Evolutionary conservation across 2,329 filamentous ascomycete genomes (phyloP).

Genomic region (Diaporthe vaccinii): DNA sequence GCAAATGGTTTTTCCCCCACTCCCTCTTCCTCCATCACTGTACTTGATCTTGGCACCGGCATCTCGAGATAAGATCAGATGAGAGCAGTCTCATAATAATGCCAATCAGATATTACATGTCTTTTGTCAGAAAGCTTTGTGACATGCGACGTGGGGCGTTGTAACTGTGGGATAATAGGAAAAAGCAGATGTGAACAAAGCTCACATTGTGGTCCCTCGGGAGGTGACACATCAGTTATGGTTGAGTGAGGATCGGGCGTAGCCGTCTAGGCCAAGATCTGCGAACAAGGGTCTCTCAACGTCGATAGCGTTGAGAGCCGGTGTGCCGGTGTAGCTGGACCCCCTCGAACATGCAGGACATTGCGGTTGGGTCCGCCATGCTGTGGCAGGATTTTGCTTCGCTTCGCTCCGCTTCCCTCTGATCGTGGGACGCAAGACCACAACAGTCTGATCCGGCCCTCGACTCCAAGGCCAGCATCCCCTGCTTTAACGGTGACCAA

Average conservation of each 20-base stretch:
- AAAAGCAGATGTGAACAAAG: conserved; percentile 29
- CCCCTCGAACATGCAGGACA: conserved; percentile 12
- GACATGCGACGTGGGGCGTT: not conserved
- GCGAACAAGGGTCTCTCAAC: conserved; percentile 13
- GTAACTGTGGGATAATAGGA: not conserved
- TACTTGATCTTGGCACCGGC: conserved; percentile 27
- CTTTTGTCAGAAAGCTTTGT: not conserved
- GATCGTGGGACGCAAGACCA: not conserved
- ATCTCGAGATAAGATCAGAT: conserved; percentile 19
- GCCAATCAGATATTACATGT: conserved; percentile 32
- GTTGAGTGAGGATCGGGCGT: conserved; percentile 5
- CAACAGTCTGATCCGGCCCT: not conserved
- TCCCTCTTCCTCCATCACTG: not conserved
- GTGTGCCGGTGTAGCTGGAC: conserved; percentile 9
- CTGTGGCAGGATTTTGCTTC: conserved; percentile 6
- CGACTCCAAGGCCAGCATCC: not conserved
- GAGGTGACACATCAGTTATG: not conserved
- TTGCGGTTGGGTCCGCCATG: conserved; percentile 4
- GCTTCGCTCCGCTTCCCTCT: not conserved
- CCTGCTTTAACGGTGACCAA: not conserved
- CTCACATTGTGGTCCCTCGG: not conserved
- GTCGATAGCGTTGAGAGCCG: conserved; percentile 18
- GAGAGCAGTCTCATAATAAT: conserved; percentile 36
- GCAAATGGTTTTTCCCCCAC: not conserved
- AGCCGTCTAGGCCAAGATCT: conserved; percentile 20